Conservation (phyloP, 305 asterid genomes). For the Petunia hybrid region DNA sequence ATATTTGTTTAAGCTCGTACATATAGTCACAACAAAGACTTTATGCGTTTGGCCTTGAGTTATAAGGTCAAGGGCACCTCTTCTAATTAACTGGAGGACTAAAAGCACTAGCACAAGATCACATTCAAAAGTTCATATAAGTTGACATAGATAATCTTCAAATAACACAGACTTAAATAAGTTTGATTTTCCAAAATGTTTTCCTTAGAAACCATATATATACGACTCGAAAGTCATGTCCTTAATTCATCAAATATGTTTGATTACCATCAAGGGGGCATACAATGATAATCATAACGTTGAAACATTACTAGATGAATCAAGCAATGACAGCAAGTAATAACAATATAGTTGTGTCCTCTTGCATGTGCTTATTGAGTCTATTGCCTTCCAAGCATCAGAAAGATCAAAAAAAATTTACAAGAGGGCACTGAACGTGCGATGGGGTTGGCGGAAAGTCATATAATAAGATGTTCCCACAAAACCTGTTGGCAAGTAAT, state of each 20-base stretch:
- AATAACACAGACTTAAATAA: no score
- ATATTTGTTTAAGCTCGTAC: neutral
- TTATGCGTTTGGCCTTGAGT: no score
- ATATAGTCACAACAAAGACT: neutral
- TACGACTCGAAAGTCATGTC: neutral
- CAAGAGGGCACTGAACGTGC: no score
- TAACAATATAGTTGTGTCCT: neutral
- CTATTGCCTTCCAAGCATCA: neutral
- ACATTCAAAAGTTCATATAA: no score
- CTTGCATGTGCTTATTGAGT: neutral
- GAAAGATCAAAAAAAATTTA: neutral
- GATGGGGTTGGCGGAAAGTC: no score
- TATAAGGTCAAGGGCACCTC: no score
- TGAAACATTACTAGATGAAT: neutral
- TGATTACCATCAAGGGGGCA: neutral
- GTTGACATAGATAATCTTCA: no score
- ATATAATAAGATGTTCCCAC: neutral
- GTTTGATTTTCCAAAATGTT: neutral
- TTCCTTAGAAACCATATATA: neutral
- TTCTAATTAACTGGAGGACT: no score
- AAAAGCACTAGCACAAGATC: no score
- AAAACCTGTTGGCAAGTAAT: slow-evolving; percentile 10
- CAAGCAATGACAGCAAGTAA: neutral
- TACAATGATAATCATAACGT: neutral
- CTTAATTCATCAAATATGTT: neutral